Percentiles rank a stretch among this genome's conserved stretches.
These are phyloP conservation scores for Arthrobotrys iridis DNA, from an alignment of 2,329 filamentous ascomycete species.

Conservation along the genomic window DNA sequence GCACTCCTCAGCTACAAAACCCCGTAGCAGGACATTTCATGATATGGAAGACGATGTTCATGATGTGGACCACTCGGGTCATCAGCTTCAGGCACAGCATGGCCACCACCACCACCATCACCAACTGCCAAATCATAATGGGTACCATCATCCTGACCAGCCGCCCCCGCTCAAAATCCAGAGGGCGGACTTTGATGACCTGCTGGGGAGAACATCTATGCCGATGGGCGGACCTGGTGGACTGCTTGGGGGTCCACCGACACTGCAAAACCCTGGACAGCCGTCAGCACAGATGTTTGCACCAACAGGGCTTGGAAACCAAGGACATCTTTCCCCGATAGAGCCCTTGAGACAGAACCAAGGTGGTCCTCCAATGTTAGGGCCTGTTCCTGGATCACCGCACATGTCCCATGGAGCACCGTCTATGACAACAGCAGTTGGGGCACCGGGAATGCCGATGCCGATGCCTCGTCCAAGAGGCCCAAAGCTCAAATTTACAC, in stretches of 20 bases:
- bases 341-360: conserved; percentile 53
- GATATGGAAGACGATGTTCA: conserved; percentile 58
- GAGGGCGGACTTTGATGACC: conserved; percentile 56
- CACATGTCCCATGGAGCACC: conserved; percentile 71
- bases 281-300: conserved; percentile 56
- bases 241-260: conserved; percentile 62
- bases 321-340: conserved; percentile 50
- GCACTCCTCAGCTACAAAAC: conserved; percentile 49
- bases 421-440: conserved; percentile 80
- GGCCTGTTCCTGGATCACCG: conserved; percentile 63
- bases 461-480: conserved; percentile 83
- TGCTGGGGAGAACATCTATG: conserved; percentile 53
- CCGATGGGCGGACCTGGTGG: conserved; percentile 54
- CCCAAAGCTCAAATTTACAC: conserved; percentile 92
- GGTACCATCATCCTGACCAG: conserved; percentile 83
- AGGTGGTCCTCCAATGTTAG: conserved; percentile 48
- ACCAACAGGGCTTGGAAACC: conserved; percentile 38
- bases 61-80: conserved; percentile 55
- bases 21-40: conserved; percentile 51
- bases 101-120: conserved; percentile 56
- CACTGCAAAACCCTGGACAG: conserved; percentile 59
- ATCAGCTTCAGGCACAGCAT: conserved; percentile 36
- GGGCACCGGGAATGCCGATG: conserved; percentile 73
- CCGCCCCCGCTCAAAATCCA: conserved; percentile 73
- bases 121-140: conserved; percentile 66